Evolutionary conservation across 768 basidiomycete species (phyloP).

Genomic region (Termitomyces sp.): DNA sequence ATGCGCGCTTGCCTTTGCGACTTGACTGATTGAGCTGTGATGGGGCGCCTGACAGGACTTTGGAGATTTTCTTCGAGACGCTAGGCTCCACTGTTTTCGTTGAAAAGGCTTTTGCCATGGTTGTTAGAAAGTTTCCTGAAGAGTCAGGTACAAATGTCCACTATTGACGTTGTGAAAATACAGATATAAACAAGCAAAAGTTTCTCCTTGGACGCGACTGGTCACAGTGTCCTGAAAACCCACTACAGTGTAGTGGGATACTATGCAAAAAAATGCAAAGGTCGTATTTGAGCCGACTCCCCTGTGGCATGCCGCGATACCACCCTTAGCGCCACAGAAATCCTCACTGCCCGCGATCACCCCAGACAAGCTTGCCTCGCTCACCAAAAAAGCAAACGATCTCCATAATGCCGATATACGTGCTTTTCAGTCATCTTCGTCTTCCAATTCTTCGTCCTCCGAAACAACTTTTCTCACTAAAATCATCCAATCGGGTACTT

Average conservation of each 20-base stretch:
- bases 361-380: conserved; percentile 36
- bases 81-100: background rate
- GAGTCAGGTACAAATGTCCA: background rate
- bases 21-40: conserved; percentile 65
- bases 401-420: conserved; percentile 41
- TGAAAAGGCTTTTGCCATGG: conserved; percentile 9
- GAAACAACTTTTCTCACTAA: conserved; percentile 81
- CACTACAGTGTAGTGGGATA: background rate
- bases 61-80: conserved; percentile 10
- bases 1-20: conserved; percentile 87
- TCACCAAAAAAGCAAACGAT: conserved; percentile 41
- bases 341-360: conserved; percentile 28
- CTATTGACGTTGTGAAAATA: background rate
- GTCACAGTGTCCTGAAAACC: background rate
- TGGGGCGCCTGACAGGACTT: conserved; percentile 45
- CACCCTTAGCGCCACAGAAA: conserved; percentile 30
- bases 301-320: conserved; percentile 51
- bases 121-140: background rate
- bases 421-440: conserved; percentile 47
- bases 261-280: conserved; percentile 3
- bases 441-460: conserved; percentile 57
- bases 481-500: conserved; percentile 83
- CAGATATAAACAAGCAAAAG: conserved; percentile 2
- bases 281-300: conserved; percentile 35
- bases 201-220: background rate